Percentiles rank a stretch among this genome's conserved stretches.
Conservation (phyloP, 2,329 filamentous ascomycete genomes). For the Nemania serpens region DNA sequence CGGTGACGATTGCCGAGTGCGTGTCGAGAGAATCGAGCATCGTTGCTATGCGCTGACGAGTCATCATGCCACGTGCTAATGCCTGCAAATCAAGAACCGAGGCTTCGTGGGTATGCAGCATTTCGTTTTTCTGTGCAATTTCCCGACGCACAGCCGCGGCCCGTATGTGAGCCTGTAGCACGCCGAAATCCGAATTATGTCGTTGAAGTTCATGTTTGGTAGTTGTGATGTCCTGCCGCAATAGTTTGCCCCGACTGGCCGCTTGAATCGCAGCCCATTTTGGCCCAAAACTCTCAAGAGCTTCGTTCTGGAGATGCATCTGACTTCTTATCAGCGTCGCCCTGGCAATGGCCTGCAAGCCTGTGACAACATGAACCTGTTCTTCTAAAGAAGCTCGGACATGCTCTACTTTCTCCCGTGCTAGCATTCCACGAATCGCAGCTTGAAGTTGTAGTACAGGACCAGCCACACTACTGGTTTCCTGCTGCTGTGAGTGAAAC, state of each 20-base stretch:
- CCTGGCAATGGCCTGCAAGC: slow-evolving; percentile 68
- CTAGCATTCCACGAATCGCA: slow-evolving; percentile 67
- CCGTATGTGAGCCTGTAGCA: slow-evolving; percentile 50
- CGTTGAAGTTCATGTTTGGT: slow-evolving; percentile 55
- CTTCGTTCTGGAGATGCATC: slow-evolving; percentile 55
- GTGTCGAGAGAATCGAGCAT: slow-evolving; percentile 61
- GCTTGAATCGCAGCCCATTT: slow-evolving; percentile 57
- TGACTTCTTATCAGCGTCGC: slow-evolving; percentile 64
- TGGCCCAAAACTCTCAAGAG: slow-evolving; percentile 55
- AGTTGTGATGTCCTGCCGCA: slow-evolving; percentile 50
- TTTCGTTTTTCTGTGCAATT: slow-evolving; percentile 53
- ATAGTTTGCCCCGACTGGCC: slow-evolving; percentile 52
- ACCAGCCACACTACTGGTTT: slow-evolving; percentile 56
- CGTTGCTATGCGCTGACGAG: slow-evolving; percentile 54
- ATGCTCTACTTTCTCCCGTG: slow-evolving; percentile 58
- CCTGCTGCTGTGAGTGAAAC: slow-evolving; percentile 59
- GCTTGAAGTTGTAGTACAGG: slow-evolving; percentile 67
- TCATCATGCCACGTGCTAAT: slow-evolving; percentile 64
- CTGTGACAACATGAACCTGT: slow-evolving; percentile 31
- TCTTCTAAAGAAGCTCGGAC: slow-evolving; percentile 34
- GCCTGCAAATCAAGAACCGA: slow-evolving; percentile 61
- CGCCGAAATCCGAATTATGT: slow-evolving; percentile 49
- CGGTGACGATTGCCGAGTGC: slow-evolving; percentile 60
- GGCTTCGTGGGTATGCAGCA: slow-evolving; percentile 47
- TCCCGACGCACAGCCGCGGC: slow-evolving; percentile 59